These are phyloP conservation scores for Asclepias syriaca DNA, from an alignment of 257 asterid genomes.

Conservation along the genomic window DNA sequence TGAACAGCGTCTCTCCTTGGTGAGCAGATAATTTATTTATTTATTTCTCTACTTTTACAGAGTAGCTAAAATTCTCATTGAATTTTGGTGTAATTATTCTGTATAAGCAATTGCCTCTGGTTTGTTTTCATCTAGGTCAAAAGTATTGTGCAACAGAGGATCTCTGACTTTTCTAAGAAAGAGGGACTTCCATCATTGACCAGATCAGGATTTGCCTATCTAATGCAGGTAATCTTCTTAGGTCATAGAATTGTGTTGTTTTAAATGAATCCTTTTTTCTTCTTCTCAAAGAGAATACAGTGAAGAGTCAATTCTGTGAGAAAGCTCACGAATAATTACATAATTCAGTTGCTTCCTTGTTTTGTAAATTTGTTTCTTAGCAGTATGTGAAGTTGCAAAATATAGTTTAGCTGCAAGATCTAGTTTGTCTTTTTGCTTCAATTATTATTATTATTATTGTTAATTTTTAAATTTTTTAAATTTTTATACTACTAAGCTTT, in stretches of 20 bases:
- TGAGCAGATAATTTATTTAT: conserved; percentile 30
- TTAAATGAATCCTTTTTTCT: background rate
- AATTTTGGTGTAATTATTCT: background rate
- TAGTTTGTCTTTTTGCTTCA: background rate
- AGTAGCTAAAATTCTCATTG: background rate
- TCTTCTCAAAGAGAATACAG: background rate
- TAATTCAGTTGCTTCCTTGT: background rate
- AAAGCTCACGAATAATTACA: background rate
- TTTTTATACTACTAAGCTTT: background rate
- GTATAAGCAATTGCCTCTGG: conserved; percentile 7
- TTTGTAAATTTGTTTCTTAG: background rate
- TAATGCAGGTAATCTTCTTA: conserved; percentile 69
- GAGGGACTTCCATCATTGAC: conserved; percentile 85
- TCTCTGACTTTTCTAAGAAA: conserved; percentile 82
- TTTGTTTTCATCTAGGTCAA: conserved; percentile 50
- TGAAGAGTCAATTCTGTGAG: background rate
- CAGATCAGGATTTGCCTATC: conserved; percentile 97
- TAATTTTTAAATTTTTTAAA: too few species aligned
- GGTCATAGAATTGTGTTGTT: background rate
- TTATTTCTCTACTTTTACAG: conserved; percentile 1
- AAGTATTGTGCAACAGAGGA: conserved; percentile 82
- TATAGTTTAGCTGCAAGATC: background rate
- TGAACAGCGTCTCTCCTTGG: conserved; percentile 93
- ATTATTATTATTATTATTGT: background rate
- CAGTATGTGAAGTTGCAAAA: background rate